A percentile compares a stretch with the other conserved stretches of the same genome.
Conservation (phyloP, 805 yeast species). For the Candida bentonensis region DNA sequence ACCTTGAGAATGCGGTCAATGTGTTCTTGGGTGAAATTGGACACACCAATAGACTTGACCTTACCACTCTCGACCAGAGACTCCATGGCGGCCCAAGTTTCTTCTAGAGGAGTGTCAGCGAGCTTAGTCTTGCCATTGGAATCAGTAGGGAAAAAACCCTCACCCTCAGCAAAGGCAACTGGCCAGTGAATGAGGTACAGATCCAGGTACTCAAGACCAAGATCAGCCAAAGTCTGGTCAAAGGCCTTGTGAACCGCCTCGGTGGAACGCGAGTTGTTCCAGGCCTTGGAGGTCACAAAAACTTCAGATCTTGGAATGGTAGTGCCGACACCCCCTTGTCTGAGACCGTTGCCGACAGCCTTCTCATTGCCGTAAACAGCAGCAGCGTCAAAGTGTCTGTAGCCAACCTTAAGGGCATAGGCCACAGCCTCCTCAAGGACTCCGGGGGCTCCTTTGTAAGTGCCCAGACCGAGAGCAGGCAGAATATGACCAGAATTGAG, state of each 20-base stretch:
- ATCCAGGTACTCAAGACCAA: slow-evolving; percentile 50
- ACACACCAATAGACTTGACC: slow-evolving; percentile 60
- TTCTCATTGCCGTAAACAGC: slow-evolving; percentile 54
- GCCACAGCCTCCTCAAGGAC: slow-evolving; percentile 38
- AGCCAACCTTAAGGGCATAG: slow-evolving; percentile 50
- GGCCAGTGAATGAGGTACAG: slow-evolving; percentile 62
- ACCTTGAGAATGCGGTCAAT: slow-evolving; percentile 33
- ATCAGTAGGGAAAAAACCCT: slow-evolving; percentile 4
- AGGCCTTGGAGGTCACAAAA: slow-evolving; percentile 51
- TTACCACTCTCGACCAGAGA: slow-evolving; percentile 32
- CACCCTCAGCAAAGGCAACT: slow-evolving; percentile 16
- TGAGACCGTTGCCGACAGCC: slow-evolving; percentile 45
- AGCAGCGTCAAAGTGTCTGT: slow-evolving; percentile 66
- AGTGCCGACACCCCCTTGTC: slow-evolving; percentile 21
- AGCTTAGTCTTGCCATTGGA: slow-evolving; percentile 12
- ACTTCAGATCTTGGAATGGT: slow-evolving; percentile 31
- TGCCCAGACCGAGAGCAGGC: slow-evolving; percentile 62
- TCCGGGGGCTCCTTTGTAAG: slow-evolving; percentile 32
- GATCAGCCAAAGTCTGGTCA: slow-evolving; percentile 33
- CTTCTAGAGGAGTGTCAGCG: slow-evolving; percentile 25
- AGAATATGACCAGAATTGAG: slow-evolving; percentile 44
- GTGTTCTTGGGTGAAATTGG: slow-evolving; percentile 48
- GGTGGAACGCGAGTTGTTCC: slow-evolving; percentile 29
- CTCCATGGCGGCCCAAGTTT: slow-evolving; percentile 56
- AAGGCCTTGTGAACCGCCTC: slow-evolving; percentile 26